These are phyloP conservation scores for Strigomonas culicis DNA, from an alignment of 208 protist species.

Conservation along the genomic window DNA sequence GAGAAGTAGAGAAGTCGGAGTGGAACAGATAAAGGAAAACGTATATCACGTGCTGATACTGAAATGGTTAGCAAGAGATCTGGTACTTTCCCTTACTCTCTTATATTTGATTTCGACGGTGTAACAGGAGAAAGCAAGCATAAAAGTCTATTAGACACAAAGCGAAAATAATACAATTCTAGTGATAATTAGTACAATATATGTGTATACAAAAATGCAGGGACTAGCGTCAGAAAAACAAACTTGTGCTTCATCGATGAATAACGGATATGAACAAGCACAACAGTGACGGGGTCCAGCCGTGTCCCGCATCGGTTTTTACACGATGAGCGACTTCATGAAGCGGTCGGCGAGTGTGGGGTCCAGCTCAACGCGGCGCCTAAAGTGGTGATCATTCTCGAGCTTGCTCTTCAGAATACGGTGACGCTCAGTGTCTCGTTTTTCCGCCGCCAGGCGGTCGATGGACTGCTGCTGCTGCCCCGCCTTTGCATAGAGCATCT, in stretches of 20 bases:
- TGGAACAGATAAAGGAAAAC: no score
- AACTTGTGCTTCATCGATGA: no score
- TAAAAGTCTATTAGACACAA: neutral
- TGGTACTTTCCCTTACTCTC: neutral
- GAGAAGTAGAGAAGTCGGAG: no score
- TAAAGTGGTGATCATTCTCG: constrained; percentile 80
- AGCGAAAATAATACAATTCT: neutral
- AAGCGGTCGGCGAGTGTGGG: constrained; percentile 71
- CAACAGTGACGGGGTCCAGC: no score
- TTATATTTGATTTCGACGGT: neutral
- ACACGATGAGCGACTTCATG: constrained; percentile 76
- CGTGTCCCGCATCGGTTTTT: no score
- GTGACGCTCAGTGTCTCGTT: constrained; percentile 32
- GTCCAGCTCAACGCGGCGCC: constrained; percentile 80
- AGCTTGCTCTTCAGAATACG: constrained; percentile 61
- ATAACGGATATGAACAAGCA: no score
- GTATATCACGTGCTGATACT: no score
- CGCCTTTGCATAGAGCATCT: constrained; percentile 47
- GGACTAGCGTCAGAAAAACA: neutral
- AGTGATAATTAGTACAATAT: constrained; percentile 6
- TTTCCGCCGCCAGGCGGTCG: constrained; percentile 28
- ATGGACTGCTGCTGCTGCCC: constrained; percentile 20
- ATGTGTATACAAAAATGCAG: neutral
- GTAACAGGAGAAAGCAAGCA: neutral
- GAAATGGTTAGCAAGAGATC: neutral